These are phyloP conservation scores for Rhododendron vialii DNA, from an alignment of 148 eudicot species.

Conservation along the genomic window DNA sequence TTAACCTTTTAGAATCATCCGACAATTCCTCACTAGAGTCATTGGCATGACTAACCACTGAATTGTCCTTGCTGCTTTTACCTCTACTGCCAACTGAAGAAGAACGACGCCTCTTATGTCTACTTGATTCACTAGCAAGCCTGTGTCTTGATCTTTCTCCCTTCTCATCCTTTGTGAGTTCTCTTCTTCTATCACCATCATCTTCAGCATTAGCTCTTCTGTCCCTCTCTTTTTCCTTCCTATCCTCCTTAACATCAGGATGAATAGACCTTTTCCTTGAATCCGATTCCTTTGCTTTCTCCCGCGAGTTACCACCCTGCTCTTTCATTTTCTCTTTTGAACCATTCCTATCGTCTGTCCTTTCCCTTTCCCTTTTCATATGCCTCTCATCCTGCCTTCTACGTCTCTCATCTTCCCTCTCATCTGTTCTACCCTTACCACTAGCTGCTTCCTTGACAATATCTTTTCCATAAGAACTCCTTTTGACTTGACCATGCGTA, in stretches of 20 bases:
- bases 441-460: slow-evolving; percentile 29
- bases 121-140: slow-evolving; percentile 46
- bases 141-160: slow-evolving; percentile 60
- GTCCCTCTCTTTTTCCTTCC: slow-evolving; percentile 46
- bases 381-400: slow-evolving; percentile 51
- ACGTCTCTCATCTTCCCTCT: slow-evolving; percentile 44
- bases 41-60: slow-evolving; percentile 35
- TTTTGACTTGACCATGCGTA: slow-evolving; percentile 47
- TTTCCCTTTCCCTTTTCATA: slow-evolving; percentile 42
- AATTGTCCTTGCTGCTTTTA: slow-evolving; percentile 50
- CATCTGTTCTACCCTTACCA: slow-evolving; percentile 35
- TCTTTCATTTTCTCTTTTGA: slow-evolving; percentile 59
- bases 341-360: slow-evolving; percentile 33
- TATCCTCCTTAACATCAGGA: slow-evolving; percentile 50
- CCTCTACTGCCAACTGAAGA: slow-evolving; percentile 59
- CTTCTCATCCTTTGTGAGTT: slow-evolving; percentile 49
- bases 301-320: slow-evolving; percentile 41
- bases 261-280: slow-evolving; percentile 49
- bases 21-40: slow-evolving; percentile 64
- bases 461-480: slow-evolving; percentile 41
- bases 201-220: slow-evolving; percentile 48
- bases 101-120: slow-evolving; percentile 64
- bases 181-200: slow-evolving; percentile 53
- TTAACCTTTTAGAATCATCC: slow-evolving; percentile 73
- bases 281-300: slow-evolving; percentile 55